Evolutionary conservation across 306 rosid species (phyloP), one percentile per base, ranked within the genome.

Genomic region (Myrica gale): DNA sequence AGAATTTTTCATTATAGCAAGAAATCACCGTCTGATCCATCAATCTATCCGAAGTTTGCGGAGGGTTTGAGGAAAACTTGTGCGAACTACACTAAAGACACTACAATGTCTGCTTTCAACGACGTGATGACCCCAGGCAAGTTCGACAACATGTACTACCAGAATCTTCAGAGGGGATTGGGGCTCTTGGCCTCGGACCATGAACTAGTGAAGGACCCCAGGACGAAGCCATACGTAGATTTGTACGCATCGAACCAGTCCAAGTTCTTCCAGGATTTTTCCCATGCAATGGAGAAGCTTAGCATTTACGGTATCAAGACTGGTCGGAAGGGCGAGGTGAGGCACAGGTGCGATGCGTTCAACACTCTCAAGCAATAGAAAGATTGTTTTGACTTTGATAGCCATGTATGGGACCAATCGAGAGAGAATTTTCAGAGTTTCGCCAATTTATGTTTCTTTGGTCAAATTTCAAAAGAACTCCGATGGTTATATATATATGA

Each of bases 111-210:
- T 7, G 91, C 91, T 0, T 85, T 85, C 65, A 88, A 85, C 61
- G 91, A 88, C 74, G 83, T 82, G 9, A 77, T 83, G 72, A 85
- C 89, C 0, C 91, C 91, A 0, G 82, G 84, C 15, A 85, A 85
- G 62, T 88, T 88, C 39, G 91, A 88, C 17, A 88, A 88, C 78
- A 42, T 80, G 69, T 88, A 88, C 54, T 88, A 50, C 67, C 79
- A 70, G 77, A 88, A 88, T 26, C 76, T 88, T 20, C 53, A 74
- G 76, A 80, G 78, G 54, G 87, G 91, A 10, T 26, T 88, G 75
- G 91, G 84, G 54, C 76, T 88, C 0, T 51, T 83, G 78, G 3
- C 52, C 0, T 76, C 91, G 1, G 91, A 88, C 63, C 74, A 81
- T 4, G 84, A 79, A 3, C 16, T 85, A 54, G 39, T 37, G 9